Evolutionary conservation across 176 grass and related monocot genomes (phyloP).

Genomic region (Aegilops speltoides): DNA sequence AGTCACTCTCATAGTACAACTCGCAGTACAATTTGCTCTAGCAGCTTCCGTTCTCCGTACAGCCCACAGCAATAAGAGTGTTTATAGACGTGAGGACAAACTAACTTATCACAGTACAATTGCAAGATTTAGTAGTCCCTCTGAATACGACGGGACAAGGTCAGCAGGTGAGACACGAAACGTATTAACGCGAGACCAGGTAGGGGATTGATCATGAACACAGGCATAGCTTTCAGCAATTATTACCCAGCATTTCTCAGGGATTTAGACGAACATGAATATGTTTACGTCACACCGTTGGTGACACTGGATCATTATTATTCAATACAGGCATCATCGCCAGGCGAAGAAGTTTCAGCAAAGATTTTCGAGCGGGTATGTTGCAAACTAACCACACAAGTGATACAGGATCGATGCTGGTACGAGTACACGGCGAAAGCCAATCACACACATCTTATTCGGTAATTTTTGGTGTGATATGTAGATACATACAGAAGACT

Average conservation of each 20-base stretch:
- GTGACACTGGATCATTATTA: constrained; percentile 8
- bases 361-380: not conserved
- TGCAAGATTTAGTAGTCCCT: not conserved
- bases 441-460: constrained; percentile 38
- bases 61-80: not conserved
- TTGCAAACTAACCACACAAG: not conserved
- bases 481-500: not conserved
- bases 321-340: not conserved
- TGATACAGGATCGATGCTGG: not conserved
- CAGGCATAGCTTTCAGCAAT: not conserved
- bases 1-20: not conserved
- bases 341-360: not conserved
- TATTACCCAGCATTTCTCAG: not conserved
- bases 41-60: not conserved
- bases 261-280: not conserved
- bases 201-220: not conserved
- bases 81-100: not conserved
- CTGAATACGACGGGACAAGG: not conserved
- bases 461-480: not conserved
- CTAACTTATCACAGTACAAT: not conserved
- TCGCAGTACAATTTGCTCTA: not conserved
- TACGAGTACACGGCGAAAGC: not conserved
- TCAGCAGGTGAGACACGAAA: constrained; percentile 5
- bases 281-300: not conserved
- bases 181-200: not conserved